These are phyloP conservation scores for Fomitopsis pulvina DNA, from an alignment of 768 basidiomycete genomes.

Conservation along the genomic window DNA sequence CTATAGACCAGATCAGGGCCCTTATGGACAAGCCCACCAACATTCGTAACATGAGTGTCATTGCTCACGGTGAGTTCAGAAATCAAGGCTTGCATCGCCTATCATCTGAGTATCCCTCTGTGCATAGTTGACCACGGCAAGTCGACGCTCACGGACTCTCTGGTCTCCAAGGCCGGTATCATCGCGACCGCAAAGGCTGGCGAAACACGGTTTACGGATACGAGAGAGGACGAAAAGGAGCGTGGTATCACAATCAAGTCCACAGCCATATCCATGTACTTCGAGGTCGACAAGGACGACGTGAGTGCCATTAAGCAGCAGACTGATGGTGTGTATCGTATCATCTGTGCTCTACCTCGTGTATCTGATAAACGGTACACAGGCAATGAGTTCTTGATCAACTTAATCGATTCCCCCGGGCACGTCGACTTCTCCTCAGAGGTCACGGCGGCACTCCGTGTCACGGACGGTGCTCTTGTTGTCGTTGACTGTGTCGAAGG, in stretches of 20 bases:
- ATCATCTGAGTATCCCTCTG: background rate
- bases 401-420: conserved; percentile 98
- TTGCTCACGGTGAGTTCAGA: conserved; percentile 69
- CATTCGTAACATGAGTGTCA: conserved; percentile 94
- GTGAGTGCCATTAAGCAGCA: conserved; percentile 84
- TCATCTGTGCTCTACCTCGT: conserved; percentile 3
- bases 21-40: conserved; percentile 90
- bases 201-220: conserved; percentile 96
- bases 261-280: conserved; percentile 99
- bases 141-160: conserved; percentile 97
- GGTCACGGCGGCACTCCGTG: conserved; percentile 98
- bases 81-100: conserved; percentile 8
- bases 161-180: conserved; percentile 99
- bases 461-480: conserved; percentile 98
- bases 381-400: conserved; percentile 97
- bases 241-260: conserved; percentile 99
- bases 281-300: conserved; percentile 90
- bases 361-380: conserved; percentile 7
- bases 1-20: conserved; percentile 73
- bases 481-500: conserved; percentile 99
- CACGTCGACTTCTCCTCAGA: conserved; percentile 99
- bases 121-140: conserved; percentile 96
- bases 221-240: conserved; percentile 96
- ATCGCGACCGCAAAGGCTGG: conserved; percentile 93
- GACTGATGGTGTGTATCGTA: conserved; percentile 69